Percentiles rank a stretch among this genome's conserved stretches.
Conservation (phyloP, 2,329 filamentous ascomycete genomes). For the Plectosphaerella cucumerina region DNA sequence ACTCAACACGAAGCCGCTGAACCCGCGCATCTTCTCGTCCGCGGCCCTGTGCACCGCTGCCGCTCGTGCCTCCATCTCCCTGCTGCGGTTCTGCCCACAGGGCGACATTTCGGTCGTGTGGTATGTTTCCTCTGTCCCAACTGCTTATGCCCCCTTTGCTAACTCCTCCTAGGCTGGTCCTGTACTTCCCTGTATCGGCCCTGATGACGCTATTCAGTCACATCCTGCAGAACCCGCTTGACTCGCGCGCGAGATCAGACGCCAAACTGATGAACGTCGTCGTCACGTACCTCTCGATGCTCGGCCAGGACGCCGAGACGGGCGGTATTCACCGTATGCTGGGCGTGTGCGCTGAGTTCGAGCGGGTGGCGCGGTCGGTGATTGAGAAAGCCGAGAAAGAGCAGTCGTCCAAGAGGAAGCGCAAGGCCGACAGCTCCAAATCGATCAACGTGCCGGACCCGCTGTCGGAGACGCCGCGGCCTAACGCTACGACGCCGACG, state of each 20-base stretch:
- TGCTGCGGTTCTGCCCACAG: constrained; percentile 94
- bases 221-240: constrained; percentile 90
- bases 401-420: constrained; percentile 72
- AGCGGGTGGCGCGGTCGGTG: constrained; percentile 85
- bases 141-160: constrained; percentile 15
- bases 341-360: constrained; percentile 91
- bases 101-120: constrained; percentile 94
- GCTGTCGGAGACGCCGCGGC: constrained; percentile 22
- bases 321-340: constrained; percentile 93
- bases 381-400: constrained; percentile 91
- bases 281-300: constrained; percentile 83
- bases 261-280: constrained; percentile 89
- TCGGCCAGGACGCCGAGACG: constrained; percentile 85
- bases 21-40: constrained; percentile 91
- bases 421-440: constrained; percentile 59
- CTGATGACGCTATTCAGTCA: constrained; percentile 95
- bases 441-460: constrained; percentile 28
- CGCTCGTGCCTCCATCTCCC: constrained; percentile 84
- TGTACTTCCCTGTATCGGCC: constrained; percentile 95
- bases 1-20: constrained; percentile 83
- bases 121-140: constrained; percentile 47
- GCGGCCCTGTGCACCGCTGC: constrained; percentile 90
- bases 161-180: constrained; percentile 61
- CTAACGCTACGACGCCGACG: constrained; percentile 21
- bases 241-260: constrained; percentile 82